Conservation (phyloP, 371 early-diverging fungal genomes). For the Lichtheimia ramosa region DNA sequence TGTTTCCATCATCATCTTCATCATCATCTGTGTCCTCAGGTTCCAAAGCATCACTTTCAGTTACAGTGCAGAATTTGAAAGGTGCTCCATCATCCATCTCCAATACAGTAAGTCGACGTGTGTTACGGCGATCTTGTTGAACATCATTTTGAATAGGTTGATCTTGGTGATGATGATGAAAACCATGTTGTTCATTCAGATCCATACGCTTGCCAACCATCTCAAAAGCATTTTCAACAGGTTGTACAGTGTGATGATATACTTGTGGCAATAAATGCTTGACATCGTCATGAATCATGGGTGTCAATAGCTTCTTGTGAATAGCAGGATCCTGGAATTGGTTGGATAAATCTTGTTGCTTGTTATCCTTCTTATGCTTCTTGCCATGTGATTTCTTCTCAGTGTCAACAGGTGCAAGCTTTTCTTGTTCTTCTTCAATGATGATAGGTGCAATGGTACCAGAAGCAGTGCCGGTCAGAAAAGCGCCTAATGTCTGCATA, state of each 20-base stretch:
- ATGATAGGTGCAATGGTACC: background rate
- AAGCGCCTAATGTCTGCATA: conserved; percentile 14
- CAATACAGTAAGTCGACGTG: background rate
- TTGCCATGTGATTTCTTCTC: conserved; percentile 1
- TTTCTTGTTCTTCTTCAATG: background rate
- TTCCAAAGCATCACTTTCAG: conserved; percentile 2
- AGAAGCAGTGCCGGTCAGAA: conserved; percentile 6
- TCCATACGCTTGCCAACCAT: conserved; percentile 10
- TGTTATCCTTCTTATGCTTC: background rate
- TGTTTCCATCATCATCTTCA: too few relatives aligned
- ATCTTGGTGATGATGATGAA: conserved; percentile 4
- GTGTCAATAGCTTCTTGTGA: conserved; percentile 42
- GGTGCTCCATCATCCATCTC: conserved; percentile 2
- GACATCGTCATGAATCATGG: conserved; percentile 55
- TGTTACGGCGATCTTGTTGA: background rate
- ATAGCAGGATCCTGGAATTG: conserved; percentile 49
- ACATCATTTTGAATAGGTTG: too few relatives aligned
- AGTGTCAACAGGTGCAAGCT: background rate
- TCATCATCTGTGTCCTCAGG: too few relatives aligned
- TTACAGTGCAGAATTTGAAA: background rate
- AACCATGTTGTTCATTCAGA: conserved; percentile 9
- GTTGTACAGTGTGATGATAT: conserved; percentile 21
- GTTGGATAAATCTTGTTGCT: conserved; percentile 25
- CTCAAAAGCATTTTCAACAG: conserved; percentile 4
- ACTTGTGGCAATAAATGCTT: conserved; percentile 50